These are phyloP conservation scores for Zasmidium angulare DNA, from an alignment of 2,329 filamentous ascomycete species.

Conservation along the genomic window DNA sequence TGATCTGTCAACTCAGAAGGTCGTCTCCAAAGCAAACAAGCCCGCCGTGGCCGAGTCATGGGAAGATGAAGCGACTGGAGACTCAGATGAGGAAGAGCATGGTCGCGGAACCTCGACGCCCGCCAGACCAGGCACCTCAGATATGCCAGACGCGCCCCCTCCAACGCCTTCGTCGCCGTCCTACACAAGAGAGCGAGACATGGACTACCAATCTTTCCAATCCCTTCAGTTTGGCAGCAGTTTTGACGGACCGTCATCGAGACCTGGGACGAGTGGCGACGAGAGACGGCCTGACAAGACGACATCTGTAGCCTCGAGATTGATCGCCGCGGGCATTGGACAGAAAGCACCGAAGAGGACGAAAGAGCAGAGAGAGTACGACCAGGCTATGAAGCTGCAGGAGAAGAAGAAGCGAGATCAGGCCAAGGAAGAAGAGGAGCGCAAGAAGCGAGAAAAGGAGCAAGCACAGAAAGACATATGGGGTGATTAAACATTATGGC, in stretches of 20 bases:
- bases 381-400: conserved; percentile 77
- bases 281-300: conserved; percentile 74
- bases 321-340: conserved; percentile 88
- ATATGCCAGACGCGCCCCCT: conserved; percentile 57
- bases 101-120: conserved; percentile 27
- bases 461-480: conserved; percentile 81
- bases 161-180: conserved; percentile 65
- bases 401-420: conserved; percentile 75
- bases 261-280: conserved; percentile 14
- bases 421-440: conserved; percentile 66
- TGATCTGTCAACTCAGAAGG: conserved; percentile 34
- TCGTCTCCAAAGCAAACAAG: conserved; percentile 22
- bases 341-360: conserved; percentile 77
- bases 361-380: conserved; percentile 85
- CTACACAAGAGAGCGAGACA: conserved; percentile 6
- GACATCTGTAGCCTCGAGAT: conserved; percentile 80
- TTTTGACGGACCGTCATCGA: conserved; percentile 1
- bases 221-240: conserved; percentile 23
- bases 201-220: conserved; percentile 26
- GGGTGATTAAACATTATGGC: conserved; percentile 72
- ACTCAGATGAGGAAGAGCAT: conserved; percentile 31
- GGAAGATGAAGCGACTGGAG: conserved; percentile 66
- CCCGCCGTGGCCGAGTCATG: conserved; percentile 62
- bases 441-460: conserved; percentile 64
- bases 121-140: conserved; percentile 23